A percentile compares a stretch with the other conserved stretches of the same genome.
Conservation (phyloP, 768 basidiomycete species). For the Lanmaoa rubissima region DNA sequence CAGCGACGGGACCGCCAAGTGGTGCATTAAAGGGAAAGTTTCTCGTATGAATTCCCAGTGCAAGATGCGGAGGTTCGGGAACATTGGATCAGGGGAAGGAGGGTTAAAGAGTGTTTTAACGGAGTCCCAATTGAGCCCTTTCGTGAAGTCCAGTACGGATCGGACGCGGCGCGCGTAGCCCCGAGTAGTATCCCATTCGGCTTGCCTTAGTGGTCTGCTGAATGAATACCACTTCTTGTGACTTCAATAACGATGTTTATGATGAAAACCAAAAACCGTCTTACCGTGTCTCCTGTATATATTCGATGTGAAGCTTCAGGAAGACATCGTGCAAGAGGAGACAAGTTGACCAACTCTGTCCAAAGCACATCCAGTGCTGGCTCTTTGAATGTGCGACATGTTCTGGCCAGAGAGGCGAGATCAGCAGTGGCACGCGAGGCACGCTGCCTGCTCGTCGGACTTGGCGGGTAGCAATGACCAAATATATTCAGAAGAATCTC, state of each 20-base stretch:
- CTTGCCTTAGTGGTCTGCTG: constrained; percentile 7
- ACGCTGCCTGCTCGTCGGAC: not conserved
- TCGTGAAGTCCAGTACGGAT: constrained; percentile 11
- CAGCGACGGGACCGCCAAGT: constrained; percentile 11
- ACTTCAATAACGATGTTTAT: not conserved
- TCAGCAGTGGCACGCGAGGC: not conserved
- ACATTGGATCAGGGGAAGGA: constrained; percentile 13
- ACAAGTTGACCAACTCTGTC: constrained; percentile 3
- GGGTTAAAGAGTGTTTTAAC: constrained; percentile 17
- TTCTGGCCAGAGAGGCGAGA: constrained; percentile 2
- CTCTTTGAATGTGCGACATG: constrained; percentile 8
- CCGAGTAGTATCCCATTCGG: constrained; percentile 14
- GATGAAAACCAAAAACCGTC: not conserved
- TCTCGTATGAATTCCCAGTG: constrained; percentile 21
- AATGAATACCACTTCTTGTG: constrained; percentile 14
- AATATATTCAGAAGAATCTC: constrained; percentile 9
- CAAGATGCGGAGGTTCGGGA: constrained; percentile 20
- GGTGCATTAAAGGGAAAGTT: constrained; percentile 15
- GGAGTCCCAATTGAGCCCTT: constrained; percentile 18
- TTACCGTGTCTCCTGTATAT: constrained; percentile 11
- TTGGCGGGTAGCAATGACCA: not conserved
- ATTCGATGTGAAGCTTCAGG: constrained; percentile 9
- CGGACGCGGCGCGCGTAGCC: constrained; percentile 13
- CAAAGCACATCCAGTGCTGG: constrained; percentile 6
- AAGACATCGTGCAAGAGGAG: constrained; percentile 6